phyloP scores from a whole-genome alignment of 169 alveolate species.

The Plasmodium cynomolgi region DNA sequence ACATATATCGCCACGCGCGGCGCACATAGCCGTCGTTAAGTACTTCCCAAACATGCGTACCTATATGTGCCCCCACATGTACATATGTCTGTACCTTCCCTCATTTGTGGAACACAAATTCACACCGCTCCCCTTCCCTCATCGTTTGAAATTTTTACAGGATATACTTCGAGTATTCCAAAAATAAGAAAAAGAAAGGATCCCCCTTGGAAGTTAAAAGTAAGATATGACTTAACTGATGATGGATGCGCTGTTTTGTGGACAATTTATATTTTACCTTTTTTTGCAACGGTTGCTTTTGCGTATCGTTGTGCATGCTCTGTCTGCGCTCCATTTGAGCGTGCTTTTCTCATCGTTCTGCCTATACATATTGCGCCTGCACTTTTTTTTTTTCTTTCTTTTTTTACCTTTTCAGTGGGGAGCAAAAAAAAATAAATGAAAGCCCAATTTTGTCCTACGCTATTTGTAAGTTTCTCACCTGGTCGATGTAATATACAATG shows the following conservation, averaged over 20 bases:
- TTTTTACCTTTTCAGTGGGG: slow-evolving; percentile 7
- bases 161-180: slow-evolving; percentile 45
- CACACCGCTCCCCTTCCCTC: background rate
- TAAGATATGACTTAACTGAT: background rate
- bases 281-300: background rate
- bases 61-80: background rate
- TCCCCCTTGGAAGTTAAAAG: slow-evolving; percentile 38
- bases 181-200: slow-evolving; percentile 13
- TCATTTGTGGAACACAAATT: background rate
- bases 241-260: background rate
- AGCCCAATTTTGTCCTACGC: background rate
- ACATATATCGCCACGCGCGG: background rate
- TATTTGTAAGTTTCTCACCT: background rate
- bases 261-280: background rate
- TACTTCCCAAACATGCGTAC: background rate
- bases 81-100: background rate
- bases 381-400: background rate
- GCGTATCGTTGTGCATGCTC: background rate
- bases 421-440: slow-evolving; percentile 34
- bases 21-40: background rate
- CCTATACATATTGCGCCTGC: background rate
- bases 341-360: background rate
- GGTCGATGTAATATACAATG: slow-evolving; percentile 36
- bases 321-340: background rate
- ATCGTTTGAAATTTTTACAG: slow-evolving; percentile 1